Base-by-base conservation (phyloP, 2,329 filamentous ascomycete species). In the Exutisphaerella laricina region DNA sequence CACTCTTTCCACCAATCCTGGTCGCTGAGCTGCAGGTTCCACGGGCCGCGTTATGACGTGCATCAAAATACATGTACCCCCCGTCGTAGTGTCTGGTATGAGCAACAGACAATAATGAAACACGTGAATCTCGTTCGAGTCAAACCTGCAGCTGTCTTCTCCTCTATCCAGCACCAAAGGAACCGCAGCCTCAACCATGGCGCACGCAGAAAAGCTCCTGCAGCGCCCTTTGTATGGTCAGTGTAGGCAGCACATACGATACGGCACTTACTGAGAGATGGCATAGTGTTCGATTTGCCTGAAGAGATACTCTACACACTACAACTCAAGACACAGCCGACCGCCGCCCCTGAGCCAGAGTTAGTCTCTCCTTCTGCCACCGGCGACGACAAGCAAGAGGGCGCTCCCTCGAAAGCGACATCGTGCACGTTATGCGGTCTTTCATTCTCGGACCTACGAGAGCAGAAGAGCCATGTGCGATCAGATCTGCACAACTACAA, bases 401-500 rank as follows among this genome's bases (percentile, higher is more conserved):
- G 62, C 50, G 65, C 69, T 58, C 66, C 68, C 53, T 56, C 74
- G 46, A 74, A 77, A 26, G 76, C 85, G 4, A 88, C 85, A 45
- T 78, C 87, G 10, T 98, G 92, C 63, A 80, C 82, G 1, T 73
- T 97, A 4, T 98, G 92, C 66, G 72, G 75, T 28, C 73, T 88
- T 26, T 71, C 75, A 4, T 95, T 94, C 57, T 60, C 73, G 22
- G 82, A 75, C 7, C 74, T 94, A 5, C 74, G 80, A 48, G 90
- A 97, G 49, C 90, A 97, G 62, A 79, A 87, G 48, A 77, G 79
- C 46, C 92, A 98, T 66, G 80, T 87, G 45, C 85, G 86, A 57
- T 95, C 90, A 7, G 92, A 98, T 59, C 74, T 94, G 36, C 92
- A 98, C 64, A 78, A 84, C 52, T 98, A 96, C 69, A 98, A 98